phyloP scores from a whole-genome alignment of 2,329 filamentous ascomycete species.

The Ascochyta viciae-villosae region DNA sequence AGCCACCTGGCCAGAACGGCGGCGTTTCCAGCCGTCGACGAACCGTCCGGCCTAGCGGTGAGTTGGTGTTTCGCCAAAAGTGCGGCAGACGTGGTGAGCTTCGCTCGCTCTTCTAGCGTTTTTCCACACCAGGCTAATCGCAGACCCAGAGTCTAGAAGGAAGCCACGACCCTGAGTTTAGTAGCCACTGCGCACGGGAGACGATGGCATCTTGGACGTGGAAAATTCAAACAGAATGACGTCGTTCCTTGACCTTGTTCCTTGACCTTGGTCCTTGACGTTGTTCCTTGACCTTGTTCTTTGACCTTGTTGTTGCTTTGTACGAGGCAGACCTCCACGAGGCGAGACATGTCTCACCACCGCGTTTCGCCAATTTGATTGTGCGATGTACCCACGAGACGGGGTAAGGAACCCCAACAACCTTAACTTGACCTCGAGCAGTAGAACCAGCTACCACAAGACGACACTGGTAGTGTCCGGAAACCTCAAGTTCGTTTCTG shows the following conservation, averaged over 20 bases:
- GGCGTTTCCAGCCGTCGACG: neutral
- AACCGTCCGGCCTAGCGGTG: constrained; percentile 2
- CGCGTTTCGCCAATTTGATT: neutral
- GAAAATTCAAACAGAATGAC: neutral
- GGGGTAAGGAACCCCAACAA: constrained; percentile 22
- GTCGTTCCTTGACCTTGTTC: neutral
- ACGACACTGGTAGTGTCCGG: no score
- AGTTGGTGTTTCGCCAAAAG: neutral
- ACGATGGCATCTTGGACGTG: no score
- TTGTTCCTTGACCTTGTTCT: neutral
- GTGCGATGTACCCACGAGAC: constrained; percentile 7
- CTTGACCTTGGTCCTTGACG: no score
- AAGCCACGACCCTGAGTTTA: neutral
- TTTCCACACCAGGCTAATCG: constrained; percentile 2
- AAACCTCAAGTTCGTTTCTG: no score
- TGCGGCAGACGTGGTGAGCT: neutral
- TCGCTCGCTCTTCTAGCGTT: neutral
- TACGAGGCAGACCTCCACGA: neutral
- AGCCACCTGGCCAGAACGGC: constrained; percentile 1
- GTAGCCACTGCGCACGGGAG: no score
- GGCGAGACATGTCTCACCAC: constrained; percentile 10
- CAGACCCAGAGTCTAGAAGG: constrained; percentile 1
- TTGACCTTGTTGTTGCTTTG: no score
- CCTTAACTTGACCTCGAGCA: constrained; percentile 26
- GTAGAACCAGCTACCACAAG: no score